phyloP scores from a whole-genome alignment of 192 early-diverging fungal genomes.

The Coemansia sp. region DNA sequence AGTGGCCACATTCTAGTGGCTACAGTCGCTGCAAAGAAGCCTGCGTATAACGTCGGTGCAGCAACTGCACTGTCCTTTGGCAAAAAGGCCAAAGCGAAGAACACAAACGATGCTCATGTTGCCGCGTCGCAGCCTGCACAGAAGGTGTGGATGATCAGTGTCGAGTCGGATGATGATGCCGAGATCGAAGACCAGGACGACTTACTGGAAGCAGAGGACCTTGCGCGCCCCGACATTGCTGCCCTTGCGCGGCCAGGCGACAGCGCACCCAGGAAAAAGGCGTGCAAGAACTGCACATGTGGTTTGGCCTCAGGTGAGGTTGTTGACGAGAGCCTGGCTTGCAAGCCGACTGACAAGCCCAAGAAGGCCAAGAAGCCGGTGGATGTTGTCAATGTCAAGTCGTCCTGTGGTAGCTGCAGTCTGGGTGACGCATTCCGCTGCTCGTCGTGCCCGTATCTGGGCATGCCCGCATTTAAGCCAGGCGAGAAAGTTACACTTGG shows the following conservation, averaged over 20 bases:
- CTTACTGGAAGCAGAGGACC: constrained; percentile 81
- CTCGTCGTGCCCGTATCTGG: constrained; percentile 90
- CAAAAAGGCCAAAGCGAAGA: constrained; percentile 61
- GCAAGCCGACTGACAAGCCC: constrained; percentile 57
- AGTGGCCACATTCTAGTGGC: constrained; percentile 38
- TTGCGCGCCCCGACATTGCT: constrained; percentile 66
- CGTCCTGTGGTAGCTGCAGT: constrained; percentile 77
- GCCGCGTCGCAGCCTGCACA: constrained; percentile 23
- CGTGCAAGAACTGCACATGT: constrained; percentile 98
- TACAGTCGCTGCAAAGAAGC: constrained; percentile 65
- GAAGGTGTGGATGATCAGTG: constrained; percentile 74
- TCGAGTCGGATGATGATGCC: constrained; percentile 73
- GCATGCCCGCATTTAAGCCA: constrained; percentile 95
- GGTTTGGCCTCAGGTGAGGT: constrained; percentile 82
- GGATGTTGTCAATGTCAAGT: constrained; percentile 59
- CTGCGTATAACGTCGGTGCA: constrained; percentile 83
- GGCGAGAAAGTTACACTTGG: constrained; percentile 89
- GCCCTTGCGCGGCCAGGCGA: constrained; percentile 68
- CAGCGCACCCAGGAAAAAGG: constrained; percentile 79
- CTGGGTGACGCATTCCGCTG: constrained; percentile 98
- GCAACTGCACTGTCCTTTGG: constrained; percentile 78
- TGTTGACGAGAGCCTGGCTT: constrained; percentile 45
- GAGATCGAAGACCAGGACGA: constrained; percentile 86
- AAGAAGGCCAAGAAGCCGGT: constrained; percentile 53
- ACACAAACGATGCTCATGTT: constrained; percentile 31